Evolutionary conservation across 345 rosid species (phyloP).

Genomic region (Eutrema heterophyllum): DNA sequence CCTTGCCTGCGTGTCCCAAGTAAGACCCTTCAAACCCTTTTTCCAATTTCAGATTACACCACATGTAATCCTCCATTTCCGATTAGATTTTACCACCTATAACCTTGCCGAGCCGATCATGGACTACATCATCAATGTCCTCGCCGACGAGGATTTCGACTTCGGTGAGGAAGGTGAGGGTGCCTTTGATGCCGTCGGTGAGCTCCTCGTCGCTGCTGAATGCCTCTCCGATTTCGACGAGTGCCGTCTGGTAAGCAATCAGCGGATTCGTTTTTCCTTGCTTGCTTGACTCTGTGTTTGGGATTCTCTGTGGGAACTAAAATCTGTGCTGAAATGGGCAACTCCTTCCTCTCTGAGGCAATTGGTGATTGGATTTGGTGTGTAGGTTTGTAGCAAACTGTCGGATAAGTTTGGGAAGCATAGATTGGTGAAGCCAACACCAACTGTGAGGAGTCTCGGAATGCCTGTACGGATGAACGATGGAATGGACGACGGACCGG

Average conservation of each 20-base stretch:
- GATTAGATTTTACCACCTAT: too few species aligned
- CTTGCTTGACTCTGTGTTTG: not conserved
- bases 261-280: not conserved
- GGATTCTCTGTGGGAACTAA: not conserved
- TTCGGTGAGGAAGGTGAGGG: too few species aligned
- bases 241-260: conserved; percentile 54
- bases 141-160: too few species aligned
- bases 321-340: not conserved
- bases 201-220: too few species aligned
- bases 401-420: conserved; percentile 90
- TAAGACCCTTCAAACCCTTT: too few species aligned
- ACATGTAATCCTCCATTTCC: too few species aligned
- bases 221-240: conserved; percentile 77
- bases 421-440: conserved; percentile 69
- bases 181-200: too few species aligned
- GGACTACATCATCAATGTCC: too few species aligned
- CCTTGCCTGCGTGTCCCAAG: too few species aligned
- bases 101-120: too few species aligned
- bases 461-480: conserved; percentile 92
- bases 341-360: too few species aligned
- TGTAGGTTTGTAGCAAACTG: conserved; percentile 72
- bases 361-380: not conserved
- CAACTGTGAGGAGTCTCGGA: conserved; percentile 81
- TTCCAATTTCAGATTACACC: too few species aligned
- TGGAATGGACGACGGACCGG: conserved; percentile 91